phyloP scores from a whole-genome alignment of 441 rosid species.

The Mallotus japonicus region DNA sequence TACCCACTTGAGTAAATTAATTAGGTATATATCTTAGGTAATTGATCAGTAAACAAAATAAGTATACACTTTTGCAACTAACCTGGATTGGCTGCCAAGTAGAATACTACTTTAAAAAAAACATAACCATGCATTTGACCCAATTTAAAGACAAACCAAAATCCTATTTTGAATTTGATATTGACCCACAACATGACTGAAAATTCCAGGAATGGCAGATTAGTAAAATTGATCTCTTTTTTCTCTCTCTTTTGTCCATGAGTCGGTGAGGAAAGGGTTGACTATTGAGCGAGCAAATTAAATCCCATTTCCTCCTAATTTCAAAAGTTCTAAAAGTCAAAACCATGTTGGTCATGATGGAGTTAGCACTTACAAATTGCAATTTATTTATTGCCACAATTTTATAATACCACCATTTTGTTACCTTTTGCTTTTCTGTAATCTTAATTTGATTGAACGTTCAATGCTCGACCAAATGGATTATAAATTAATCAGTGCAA shows the following conservation, averaged over 20 bases:
- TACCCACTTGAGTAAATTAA: neutral
- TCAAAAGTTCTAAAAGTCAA: slow-evolving; percentile 7
- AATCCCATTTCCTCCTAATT: neutral
- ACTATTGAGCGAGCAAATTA: slow-evolving; percentile 2
- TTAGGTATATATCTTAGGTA: too few relatives aligned
- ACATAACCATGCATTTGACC: neutral
- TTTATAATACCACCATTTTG: too few relatives aligned
- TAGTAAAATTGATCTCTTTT: neutral
- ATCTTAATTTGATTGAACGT: too few relatives aligned
- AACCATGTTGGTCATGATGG: neutral
- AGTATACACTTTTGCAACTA: too few relatives aligned
- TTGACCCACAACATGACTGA: neutral
- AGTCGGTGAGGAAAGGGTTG: slow-evolving; percentile 10
- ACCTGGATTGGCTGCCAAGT: too few relatives aligned
- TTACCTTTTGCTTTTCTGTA: too few relatives aligned
- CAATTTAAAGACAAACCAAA: too few relatives aligned
- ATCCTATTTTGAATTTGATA: slow-evolving; percentile 22
- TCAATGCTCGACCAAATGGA: too few relatives aligned
- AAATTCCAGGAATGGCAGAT: slow-evolving; percentile 6
- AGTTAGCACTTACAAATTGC: neutral
- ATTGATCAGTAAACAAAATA: too few relatives aligned
- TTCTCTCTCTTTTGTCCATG: neutral
- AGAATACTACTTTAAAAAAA: neutral
- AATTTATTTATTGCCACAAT: neutral
- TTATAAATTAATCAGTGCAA: too few relatives aligned